Conservation (phyloP, 768 basidiomycete genomes). For the Lanmaoa pseudosensibilis region DNA sequence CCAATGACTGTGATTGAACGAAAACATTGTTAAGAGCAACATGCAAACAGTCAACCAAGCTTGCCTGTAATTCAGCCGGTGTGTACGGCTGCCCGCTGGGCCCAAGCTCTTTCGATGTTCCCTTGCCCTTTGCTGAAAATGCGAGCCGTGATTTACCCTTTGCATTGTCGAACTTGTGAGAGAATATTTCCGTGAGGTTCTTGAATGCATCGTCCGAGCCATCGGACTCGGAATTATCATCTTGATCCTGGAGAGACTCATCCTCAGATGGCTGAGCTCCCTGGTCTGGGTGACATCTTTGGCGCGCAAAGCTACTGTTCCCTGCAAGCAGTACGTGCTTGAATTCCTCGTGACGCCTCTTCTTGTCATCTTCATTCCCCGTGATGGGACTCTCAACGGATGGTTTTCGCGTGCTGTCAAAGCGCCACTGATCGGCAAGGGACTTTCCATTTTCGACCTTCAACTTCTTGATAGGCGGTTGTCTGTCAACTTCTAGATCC, state of each 20-base stretch:
- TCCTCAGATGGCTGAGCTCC: constrained; percentile 21
- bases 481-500: constrained; percentile 30
- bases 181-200: constrained; percentile 49
- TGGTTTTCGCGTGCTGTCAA: constrained; percentile 29
- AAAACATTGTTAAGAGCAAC: not conserved
- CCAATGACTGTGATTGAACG: constrained; percentile 30
- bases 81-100: constrained; percentile 74
- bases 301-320: constrained; percentile 39
- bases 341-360: constrained; percentile 47
- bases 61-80: constrained; percentile 70
- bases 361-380: constrained; percentile 45
- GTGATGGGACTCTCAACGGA: not conserved
- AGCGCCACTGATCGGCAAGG: constrained; percentile 45
- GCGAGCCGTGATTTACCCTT: constrained; percentile 38
- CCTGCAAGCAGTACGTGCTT: constrained; percentile 53
- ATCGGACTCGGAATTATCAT: constrained; percentile 33
- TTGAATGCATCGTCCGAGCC: constrained; percentile 49
- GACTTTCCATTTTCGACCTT: constrained; percentile 23
- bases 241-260: constrained; percentile 27
- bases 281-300: constrained; percentile 5
- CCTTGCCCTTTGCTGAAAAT: constrained; percentile 32
- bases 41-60: constrained; percentile 1
- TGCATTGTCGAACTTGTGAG: constrained; percentile 33
- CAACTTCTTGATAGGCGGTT: constrained; percentile 31
- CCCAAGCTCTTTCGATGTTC: constrained; percentile 47